Base-by-base conservation (phyloP, 345 rosid genomes). In the Hibiscus tridactylites region DNA sequence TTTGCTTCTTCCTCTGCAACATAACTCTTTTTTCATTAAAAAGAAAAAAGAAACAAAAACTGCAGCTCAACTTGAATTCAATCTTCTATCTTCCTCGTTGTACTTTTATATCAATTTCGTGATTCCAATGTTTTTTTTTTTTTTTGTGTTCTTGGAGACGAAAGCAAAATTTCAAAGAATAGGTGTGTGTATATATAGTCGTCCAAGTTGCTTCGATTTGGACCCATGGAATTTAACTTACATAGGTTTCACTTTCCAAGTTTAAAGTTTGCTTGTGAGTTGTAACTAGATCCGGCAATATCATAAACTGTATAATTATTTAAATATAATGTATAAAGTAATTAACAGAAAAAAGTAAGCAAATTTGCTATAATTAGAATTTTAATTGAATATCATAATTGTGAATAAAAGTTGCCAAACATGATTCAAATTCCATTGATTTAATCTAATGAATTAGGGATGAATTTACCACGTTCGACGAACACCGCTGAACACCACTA, bases 1-100 rank as follows among this genome's bases (percentile, higher is more conserved):
- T 82, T 8, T 21, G 84, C 63, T 66, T 85, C 70, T 86, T 88
- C 17, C 75, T 76, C 4, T 39, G 74, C 56, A 72, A 63, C 75
- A 75, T 86, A 21, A 26, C 12, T 47, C 24, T 21, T 21, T 21
- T 21, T 21, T 21, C 24, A 21, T 21, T 21, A 21, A 21, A 21
- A 21, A 21, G 0, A 21, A 21, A 21, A 1, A 21, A 21, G 24
- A 21, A 21, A 21, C 24, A 21, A 21, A 21, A 21, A 49, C 65
- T 6, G 47, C 57, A 15, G 17, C 26, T 56, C 46, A 76, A 59
- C 47, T 65, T 44, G 54, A 44, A 65, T 11, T 64, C 15, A 62
- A 62, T 50, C 61, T n/a, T 11, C 31, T n/a, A 35, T 28, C 16
- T 58, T 53, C 17, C 17, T 3, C 2, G 33, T 62, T 19, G 49